These are phyloP conservation scores for Geranomyces michiganensis DNA, from an alignment of 192 early-diverging fungal genomes.

Conservation along the genomic window DNA sequence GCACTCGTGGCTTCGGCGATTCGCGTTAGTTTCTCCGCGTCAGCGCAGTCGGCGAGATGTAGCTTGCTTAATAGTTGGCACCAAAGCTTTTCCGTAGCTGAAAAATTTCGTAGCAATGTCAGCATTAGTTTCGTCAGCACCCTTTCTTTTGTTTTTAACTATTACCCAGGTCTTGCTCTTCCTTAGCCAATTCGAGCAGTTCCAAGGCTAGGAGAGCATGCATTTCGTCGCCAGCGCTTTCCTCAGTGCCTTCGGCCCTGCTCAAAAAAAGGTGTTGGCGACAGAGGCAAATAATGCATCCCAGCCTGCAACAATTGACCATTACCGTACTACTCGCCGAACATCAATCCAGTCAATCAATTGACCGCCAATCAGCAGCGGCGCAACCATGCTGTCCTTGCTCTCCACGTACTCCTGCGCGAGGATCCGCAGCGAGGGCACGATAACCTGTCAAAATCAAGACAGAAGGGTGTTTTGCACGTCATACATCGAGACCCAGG, in stretches of 20 bases:
- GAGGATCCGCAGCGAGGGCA: slow-evolving; percentile 44
- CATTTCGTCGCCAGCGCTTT: slow-evolving; percentile 40
- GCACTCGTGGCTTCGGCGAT: background rate
- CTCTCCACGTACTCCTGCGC: slow-evolving; percentile 37
- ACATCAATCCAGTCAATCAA: slow-evolving; percentile 79
- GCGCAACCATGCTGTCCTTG: slow-evolving; percentile 55
- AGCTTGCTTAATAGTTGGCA: slow-evolving; percentile 65
- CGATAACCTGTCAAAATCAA: slow-evolving; percentile 39
- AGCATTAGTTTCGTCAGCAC: no score
- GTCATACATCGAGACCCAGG: no score
- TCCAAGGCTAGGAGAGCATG: slow-evolving; percentile 67
- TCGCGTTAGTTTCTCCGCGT: background rate
- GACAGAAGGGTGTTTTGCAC: slow-evolving; percentile 2
- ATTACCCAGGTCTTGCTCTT: slow-evolving; percentile 43
- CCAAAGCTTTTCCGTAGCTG: slow-evolving; percentile 63
- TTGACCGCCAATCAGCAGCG: slow-evolving; percentile 70
- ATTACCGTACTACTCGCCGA: slow-evolving; percentile 61
- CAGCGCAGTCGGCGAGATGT: slow-evolving; percentile 31
- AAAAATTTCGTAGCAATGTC: no score
- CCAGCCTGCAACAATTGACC: no score
- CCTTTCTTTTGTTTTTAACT: no score
- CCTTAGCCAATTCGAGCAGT: slow-evolving; percentile 58
- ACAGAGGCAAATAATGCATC: background rate
- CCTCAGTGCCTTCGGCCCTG: background rate
- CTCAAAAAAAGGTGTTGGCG: background rate